Percentiles rank a stretch among this genome's conserved stretches.
Evolutionary conservation across 495 filamentous ascomycete genomes (phyloP).

Genomic region (Trichoderma orchidacearum): DNA sequence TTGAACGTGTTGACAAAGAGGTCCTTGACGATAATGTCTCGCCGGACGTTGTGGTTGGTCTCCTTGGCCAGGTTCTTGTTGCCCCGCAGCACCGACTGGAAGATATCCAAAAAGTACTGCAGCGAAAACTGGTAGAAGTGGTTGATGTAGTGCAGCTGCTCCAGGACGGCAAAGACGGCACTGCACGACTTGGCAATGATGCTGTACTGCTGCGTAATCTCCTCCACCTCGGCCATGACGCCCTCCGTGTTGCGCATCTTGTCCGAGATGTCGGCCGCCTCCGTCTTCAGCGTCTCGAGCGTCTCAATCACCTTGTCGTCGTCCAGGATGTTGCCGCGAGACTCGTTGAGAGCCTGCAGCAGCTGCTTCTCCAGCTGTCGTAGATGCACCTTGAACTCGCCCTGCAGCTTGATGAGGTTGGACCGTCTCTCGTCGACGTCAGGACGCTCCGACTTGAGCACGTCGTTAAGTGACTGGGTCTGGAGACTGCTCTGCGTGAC

Average conservation of each 20-base stretch:
- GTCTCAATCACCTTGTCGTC: slow-evolving; percentile 98
- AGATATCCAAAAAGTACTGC: slow-evolving; percentile 95
- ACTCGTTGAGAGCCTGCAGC: slow-evolving; percentile 91
- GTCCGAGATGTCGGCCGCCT: slow-evolving; percentile 85
- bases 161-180: slow-evolving; percentile 89
- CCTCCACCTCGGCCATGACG: slow-evolving; percentile 95
- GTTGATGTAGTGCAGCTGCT: slow-evolving; percentile 95
- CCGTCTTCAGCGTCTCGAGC: slow-evolving; percentile 92
- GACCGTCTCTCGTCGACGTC: slow-evolving; percentile 96
- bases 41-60: slow-evolving; percentile 59
- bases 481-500: slow-evolving; percentile 97
- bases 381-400: slow-evolving; percentile 95
- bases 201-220: slow-evolving; percentile 83
- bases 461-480: slow-evolving; percentile 92
- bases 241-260: slow-evolving; percentile 96
- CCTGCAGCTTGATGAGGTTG: slow-evolving; percentile 95
- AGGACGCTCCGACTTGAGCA: slow-evolving; percentile 90
- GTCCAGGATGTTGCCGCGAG: slow-evolving; percentile 93
- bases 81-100: slow-evolving; percentile 76
- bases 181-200: slow-evolving; percentile 89
- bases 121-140: slow-evolving; percentile 99
- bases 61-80: slow-evolving; percentile 62
- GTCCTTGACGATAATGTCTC: slow-evolving; percentile 77
- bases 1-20: slow-evolving; percentile 87
- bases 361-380: slow-evolving; percentile 92